Base-by-base conservation (phyloP, 352 stramenopile species). In the Globisporangium ultimum region DNA sequence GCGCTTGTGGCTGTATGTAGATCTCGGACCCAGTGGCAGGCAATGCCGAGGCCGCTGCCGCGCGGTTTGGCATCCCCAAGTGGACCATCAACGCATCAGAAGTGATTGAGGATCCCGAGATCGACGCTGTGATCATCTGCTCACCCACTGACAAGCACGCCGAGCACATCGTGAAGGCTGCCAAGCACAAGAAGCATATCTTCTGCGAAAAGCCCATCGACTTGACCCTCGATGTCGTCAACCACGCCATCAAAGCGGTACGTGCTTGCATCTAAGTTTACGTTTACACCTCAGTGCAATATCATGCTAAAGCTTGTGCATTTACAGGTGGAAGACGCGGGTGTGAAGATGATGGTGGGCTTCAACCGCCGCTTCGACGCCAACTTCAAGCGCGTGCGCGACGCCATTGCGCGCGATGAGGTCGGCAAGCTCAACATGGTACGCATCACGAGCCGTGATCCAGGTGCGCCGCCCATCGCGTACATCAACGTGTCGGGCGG, bases 41-140 rank as follows among this genome's bases (percentile, higher is more conserved):
- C 22, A 67, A 53, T 24, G 79, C 74, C 9, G 52, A 83, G 47
- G 63, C 59, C 1, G 70, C 72, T 9, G 77, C 80, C 5, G 59
- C 62, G 28, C 58, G 55, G 28, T 90, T 74, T 55, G 62, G 68
- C 28, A 87, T 91, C 47, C 67, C 76, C 18, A 76, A 81, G 34
- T 90, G 80, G 75, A 87, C 84, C 12, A 74, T 76, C n/a, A 56
- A 80, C 66, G 74, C 87, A 3, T 91, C 91, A 48, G 93, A 98
- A n/a, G 83, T 98, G 11, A 93, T 99, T 60, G 76, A 72, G 11
- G 80, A 98, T 64, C 89, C 92, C 1, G 88, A 97, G 14, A 87
- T 98, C 38, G 92, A 99, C 71, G 96, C 94, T 14, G 92, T 99
- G 13, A 85, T 97, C 79, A 98, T 99, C 76, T 99, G 96, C 71